Evolutionary conservation across 208 protist species (phyloP).

Genomic region (Trypanosoma theileri): DNA sequence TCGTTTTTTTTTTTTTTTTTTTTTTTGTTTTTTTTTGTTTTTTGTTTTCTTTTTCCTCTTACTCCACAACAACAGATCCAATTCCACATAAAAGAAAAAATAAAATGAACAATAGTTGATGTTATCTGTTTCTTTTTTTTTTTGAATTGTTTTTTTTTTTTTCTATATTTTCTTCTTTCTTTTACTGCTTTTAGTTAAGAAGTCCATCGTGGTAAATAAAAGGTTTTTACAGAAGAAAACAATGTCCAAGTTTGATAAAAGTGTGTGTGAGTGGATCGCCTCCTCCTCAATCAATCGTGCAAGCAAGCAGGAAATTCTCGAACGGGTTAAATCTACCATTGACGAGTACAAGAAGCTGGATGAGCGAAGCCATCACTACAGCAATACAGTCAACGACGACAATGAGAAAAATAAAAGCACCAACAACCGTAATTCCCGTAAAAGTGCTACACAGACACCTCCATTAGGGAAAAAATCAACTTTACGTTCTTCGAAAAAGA

Average conservation of each 20-base stretch:
- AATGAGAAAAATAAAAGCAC: no score
- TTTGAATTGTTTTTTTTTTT: not conserved
- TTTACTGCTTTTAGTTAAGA: not conserved
- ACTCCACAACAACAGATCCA: no score
- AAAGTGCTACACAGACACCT: no score
- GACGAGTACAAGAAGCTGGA: slow-evolving; percentile 49
- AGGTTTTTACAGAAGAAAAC: not conserved
- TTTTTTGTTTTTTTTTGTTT: no score
- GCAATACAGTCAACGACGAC: slow-evolving; percentile 11
- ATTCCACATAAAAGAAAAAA: no score
- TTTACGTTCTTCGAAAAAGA: not conserved
- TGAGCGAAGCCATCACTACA: slow-evolving; percentile 5
- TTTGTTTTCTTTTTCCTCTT: no score
- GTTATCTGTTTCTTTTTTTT: not conserved
- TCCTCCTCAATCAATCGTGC: slow-evolving; percentile 28
- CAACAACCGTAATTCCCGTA: no score
- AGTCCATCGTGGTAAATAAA: not conserved
- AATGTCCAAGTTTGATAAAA: slow-evolving; percentile 82
- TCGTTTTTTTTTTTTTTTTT: no score
- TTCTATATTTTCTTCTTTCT: not conserved
- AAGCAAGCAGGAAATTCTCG: slow-evolving; percentile 45
- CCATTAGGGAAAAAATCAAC: not conserved
- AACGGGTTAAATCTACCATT: slow-evolving; percentile 44
- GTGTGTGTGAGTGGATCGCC: slow-evolving; percentile 52
- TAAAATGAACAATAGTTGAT: not conserved